Base-by-base conservation (phyloP, 176 grass and related monocot species). In the Luzula sylvatica region DNA sequence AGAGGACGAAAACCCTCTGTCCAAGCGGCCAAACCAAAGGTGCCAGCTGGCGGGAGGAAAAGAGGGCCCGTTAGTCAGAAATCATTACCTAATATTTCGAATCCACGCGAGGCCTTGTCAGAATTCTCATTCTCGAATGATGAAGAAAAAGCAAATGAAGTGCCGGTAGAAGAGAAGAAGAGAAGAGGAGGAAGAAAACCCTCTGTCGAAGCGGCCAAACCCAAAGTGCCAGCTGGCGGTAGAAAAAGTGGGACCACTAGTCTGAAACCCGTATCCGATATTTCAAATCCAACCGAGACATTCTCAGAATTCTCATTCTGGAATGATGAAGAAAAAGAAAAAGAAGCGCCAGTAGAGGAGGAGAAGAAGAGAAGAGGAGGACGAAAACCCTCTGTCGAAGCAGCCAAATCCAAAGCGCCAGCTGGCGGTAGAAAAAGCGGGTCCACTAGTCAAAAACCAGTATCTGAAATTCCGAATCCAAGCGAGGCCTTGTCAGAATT, bases 111-210 rank as follows among this genome's bases (percentile, higher is more conserved):
- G n/a, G 30, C 30, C 30, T 7, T 35, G 30, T 35, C 30, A 35
- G 30, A 4, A 35, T 32, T 0, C 9, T 58, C 0, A 20, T 77
- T 58, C 70, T 70, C 27, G 41, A 71, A 2, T 26, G 43, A 35
- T 18, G 58, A 7, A 45, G 23, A 5, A 1, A 66, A 59, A 32
- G 53, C 46, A 71, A 79, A 50, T 18, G 78, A 78, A 20, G 50
- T 61, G 27, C 50, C 39, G 16, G n/a, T 38, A 21, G 30, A 67
- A 20, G 46, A 20, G 41, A 65, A 23, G 28, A 82, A 85, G 45
- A 82, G 73, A 53, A 61, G 49, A 15, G 65, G 68, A 28, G 85
- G 81, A 67, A 79, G 46, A 49, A 86, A 86, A 50, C 40, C 81
- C 3, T 66, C 50, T 0, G 63, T 54, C 1, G 73, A 83, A 58